phyloP scores from a whole-genome alignment of 352 stramenopile genomes.

The Thraustochytrium striatum region DNA sequence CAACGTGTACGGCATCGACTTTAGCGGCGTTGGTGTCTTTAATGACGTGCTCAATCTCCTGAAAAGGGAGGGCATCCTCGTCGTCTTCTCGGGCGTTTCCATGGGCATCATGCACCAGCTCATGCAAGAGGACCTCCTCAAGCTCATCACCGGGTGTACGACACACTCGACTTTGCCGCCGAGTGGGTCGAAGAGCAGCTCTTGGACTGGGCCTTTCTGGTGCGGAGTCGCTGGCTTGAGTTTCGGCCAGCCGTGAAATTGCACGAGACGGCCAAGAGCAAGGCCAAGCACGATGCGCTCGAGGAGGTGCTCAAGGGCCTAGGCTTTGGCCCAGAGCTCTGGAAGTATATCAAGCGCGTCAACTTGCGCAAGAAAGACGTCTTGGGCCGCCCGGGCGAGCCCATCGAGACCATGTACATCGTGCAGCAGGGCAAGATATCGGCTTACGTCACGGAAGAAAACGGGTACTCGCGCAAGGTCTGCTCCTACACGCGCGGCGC shows the following conservation, averaged over 20 bases:
- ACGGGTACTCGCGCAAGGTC: slow-evolving; percentile 1
- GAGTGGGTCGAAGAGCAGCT: slow-evolving; percentile 50
- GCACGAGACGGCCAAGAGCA: slow-evolving; percentile 46
- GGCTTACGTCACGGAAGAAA: background rate
- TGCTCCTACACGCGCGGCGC: slow-evolving; percentile 36
- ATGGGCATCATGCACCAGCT: background rate
- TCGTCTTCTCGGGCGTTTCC: slow-evolving; percentile 21
- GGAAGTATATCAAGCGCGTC: background rate
- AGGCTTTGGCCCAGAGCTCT: slow-evolving; percentile 39
- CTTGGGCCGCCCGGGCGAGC: slow-evolving; percentile 13
- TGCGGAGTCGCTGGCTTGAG: slow-evolving; percentile 40
- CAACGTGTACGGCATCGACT: slow-evolving; percentile 45
- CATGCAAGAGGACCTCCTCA: background rate
- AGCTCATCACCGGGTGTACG: background rate
- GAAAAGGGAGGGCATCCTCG: background rate
- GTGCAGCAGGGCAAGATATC: slow-evolving; percentile 43
- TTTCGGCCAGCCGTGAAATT: slow-evolving; percentile 36
- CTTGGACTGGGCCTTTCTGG: slow-evolving; percentile 25
- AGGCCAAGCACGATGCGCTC: slow-evolving; percentile 45
- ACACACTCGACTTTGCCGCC: slow-evolving; percentile 1
- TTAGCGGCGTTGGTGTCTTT: slow-evolving; percentile 37
- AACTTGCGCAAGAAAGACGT: background rate
- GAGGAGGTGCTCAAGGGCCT: slow-evolving; percentile 35
- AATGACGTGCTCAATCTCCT: slow-evolving; percentile 26
- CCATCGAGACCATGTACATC: slow-evolving; percentile 14